Evolutionary conservation across 2,329 filamentous ascomycete species (phyloP).

Genomic region (Pyrenochaeta sp.): DNA sequence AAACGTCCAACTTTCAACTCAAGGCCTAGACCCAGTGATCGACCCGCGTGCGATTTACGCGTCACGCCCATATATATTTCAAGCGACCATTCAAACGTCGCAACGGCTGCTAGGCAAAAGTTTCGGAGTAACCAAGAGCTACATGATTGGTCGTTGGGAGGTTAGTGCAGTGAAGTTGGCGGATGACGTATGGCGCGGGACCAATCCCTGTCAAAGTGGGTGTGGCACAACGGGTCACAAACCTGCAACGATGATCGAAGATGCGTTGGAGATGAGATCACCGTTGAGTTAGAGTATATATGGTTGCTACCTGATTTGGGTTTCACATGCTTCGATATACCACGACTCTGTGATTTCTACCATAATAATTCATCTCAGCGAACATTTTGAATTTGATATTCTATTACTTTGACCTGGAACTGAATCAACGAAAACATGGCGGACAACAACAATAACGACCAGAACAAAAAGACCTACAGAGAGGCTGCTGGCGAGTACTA

Average conservation of each 20-base stretch:
- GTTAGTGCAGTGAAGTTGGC: neutral
- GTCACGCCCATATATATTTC: neutral
- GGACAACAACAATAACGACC: conserved; percentile 18
- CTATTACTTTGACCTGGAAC: too few species aligned
- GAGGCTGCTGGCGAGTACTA: conserved; percentile 61
- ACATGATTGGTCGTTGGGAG: neutral
- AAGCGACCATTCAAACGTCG: neutral
- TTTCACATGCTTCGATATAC: too few species aligned
- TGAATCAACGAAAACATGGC: neutral
- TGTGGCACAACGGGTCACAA: neutral
- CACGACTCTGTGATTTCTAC: too few species aligned
- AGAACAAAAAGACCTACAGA: conserved; percentile 38
- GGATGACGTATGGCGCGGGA: neutral
- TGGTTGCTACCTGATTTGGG: too few species aligned
- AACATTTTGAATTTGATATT: neutral
- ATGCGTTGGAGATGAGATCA: neutral
- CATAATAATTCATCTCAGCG: too few species aligned
- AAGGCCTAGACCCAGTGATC: neutral
- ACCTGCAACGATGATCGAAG: neutral
- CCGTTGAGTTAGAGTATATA: too few species aligned
- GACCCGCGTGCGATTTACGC: neutral
- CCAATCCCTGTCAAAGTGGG: neutral
- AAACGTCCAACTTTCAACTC: neutral
- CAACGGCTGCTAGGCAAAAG: neutral
- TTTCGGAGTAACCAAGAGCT: neutral